Base-by-base conservation (phyloP, 805 yeast genomes). In the Candida odintsovae region DNA sequence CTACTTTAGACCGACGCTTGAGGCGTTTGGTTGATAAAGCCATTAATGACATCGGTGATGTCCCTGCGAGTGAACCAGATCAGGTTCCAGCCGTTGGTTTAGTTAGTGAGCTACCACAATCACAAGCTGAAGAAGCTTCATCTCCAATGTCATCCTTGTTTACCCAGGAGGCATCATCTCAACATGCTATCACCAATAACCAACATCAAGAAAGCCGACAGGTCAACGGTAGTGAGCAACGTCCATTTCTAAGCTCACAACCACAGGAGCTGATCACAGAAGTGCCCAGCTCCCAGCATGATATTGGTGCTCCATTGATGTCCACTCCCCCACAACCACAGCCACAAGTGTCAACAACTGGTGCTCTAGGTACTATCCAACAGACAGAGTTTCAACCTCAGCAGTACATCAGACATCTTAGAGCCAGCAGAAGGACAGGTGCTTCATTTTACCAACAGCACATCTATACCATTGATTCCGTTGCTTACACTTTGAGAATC, bases 381-480 rank as follows among this genome's bases (percentile, higher is more conserved):
- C 36, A 33, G 36, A 18, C 36, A n/a, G 18, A n/a, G 7, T 16
- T 33, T 4, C 4, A 4, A 16, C 36, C 36, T 6, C 20, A 33
- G 6, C 36, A 33, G 20, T 16, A n/a, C 36, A 9, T 33, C 20
- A n/a, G 36, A 33, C 15, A 35, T 10, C 25, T 21, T 3, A n/a
- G 20, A 12, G 38, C 45, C 19, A 29, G 40, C 16, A 29, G 57
- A 25, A 49, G 50, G 40, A 53, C 60, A 38, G 50, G 56, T 25
- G 33, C 52, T 8, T 52, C 59, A 0, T 53, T 58, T 22, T 49
- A 48, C 20, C 61, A 58, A 40, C 56, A 58, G 38, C 62, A 58
- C 26, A 55, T 59, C 10, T 59, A 56, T 39, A 56, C 59, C 2
- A 55, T 59, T 16, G 63, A 59, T 38, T 48, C 54, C 2, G 61